Evolutionary conservation across 2,329 filamentous ascomycete genomes (phyloP).

Genomic region (Madurella mycetomatis): DNA sequence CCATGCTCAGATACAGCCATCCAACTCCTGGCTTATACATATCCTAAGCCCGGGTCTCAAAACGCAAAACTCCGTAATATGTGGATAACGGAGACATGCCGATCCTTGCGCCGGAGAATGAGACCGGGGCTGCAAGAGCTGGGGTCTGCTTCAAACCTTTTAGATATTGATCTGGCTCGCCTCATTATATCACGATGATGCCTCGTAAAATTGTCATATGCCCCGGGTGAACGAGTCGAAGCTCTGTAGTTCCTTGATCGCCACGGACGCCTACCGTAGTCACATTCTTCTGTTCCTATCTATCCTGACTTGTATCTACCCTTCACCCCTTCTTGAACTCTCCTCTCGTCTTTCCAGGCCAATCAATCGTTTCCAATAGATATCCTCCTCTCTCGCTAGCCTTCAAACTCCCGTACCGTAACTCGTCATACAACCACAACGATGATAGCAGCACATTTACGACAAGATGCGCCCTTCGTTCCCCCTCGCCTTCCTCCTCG

Average conservation of each 20-base stretch:
- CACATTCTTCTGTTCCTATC: too few species aligned
- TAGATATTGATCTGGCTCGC: background rate
- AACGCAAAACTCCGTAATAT: too few species aligned
- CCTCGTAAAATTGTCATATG: background rate
- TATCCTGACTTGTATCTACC: too few species aligned
- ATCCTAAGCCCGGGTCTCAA: background rate
- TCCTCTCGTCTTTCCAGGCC: background rate
- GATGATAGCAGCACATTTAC: background rate
- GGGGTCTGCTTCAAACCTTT: background rate
- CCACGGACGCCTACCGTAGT: background rate
- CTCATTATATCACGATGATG: background rate
- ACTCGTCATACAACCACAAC: too few species aligned
- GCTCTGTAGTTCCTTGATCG: background rate
- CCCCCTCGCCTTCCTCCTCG: conserved; percentile 18
- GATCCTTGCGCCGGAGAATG: background rate
- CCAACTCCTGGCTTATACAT: background rate
- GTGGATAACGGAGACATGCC: background rate
- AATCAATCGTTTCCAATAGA: too few species aligned
- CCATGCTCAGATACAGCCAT: background rate
- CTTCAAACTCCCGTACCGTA: too few species aligned
- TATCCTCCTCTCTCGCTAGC: too few species aligned
- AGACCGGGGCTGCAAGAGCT: background rate
- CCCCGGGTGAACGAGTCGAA: background rate
- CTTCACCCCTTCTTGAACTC: background rate
- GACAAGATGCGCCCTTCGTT: conserved; percentile 23